Evolutionary conservation across 2,329 filamentous ascomycete genomes (phyloP), one percentile per base, ranked within the genome.

Genomic region (Trichoderma atrobrunneum): DNA sequence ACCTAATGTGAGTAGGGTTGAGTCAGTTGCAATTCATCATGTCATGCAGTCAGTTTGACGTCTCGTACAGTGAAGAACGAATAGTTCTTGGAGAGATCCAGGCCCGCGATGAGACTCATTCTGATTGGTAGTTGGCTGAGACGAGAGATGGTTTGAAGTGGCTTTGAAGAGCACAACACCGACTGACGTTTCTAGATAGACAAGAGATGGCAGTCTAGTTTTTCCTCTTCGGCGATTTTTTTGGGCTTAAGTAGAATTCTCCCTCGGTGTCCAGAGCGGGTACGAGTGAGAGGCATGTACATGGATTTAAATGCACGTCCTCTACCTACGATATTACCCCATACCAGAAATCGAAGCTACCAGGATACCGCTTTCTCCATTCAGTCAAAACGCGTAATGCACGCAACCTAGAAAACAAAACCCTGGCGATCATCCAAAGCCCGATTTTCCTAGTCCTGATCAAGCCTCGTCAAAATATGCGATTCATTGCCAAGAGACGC

Each of bases 1-100:
- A 86, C 78, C 84, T 84, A 62, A 1, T 39, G 28, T 34, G 32
- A 34, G 32, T 36, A 8, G 16, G 32, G 21, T n/a, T 32, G 5
- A 21, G 43, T 63, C n/a, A 43, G 28, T 59, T 32, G 26, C 16
- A 18, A 14, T 30, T 39, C 16, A 26, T 21, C 16, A 39, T 24
- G 11, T 18, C 28, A 32, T 24, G 16, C 8, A 10, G 16, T 26
- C 39, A 3, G 14, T 11, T 16, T 57, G 4, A 28, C 7, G 8
- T 11, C 54, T 24, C 72, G 80, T 80, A 68, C 65, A 3, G 78
- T 76, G 69, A 78, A 80, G 69, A 79, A 77, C 30, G 81, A 82
- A 32, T 81, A 77, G 74, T 82, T 82, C 72, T 76, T 80, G 70
- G 80, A 70, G n/a, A 81, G 72, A 56, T 81, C 78, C 68, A 83